Evolutionary conservation across 441 rosid genomes (phyloP).

Genomic region (Brassica hybrid): DNA sequence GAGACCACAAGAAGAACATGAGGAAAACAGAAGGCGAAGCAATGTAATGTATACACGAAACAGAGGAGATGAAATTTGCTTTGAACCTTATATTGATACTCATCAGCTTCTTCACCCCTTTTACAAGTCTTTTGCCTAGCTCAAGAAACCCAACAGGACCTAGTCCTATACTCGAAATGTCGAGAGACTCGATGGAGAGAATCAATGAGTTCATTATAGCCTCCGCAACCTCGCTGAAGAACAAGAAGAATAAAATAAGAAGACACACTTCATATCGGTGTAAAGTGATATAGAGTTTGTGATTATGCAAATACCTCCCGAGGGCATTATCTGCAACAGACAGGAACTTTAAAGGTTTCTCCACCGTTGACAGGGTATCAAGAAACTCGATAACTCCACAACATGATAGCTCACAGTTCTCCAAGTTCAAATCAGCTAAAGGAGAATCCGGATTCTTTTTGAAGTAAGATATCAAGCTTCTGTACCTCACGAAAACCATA

Average conservation of each 20-base stretch:
- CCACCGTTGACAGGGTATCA: conserved; percentile 54
- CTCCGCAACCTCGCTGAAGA: conserved; percentile 66
- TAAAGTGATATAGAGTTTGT: not conserved
- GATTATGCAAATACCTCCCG: conserved; percentile 56
- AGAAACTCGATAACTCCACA: conserved; percentile 67
- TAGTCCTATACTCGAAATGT: conserved; percentile 79
- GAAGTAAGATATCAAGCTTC: conserved; percentile 74
- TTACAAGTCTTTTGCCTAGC: conserved; percentile 47
- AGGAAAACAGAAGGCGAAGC: conserved; percentile 6
- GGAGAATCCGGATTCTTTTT: conserved; percentile 54
- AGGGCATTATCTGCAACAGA: conserved; percentile 84
- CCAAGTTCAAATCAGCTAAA: conserved; percentile 69
- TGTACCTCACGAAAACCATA: conserved; percentile 45
- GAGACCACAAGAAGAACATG: conserved; percentile 18
- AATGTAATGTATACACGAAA: not conserved
- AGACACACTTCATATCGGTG: conserved; percentile 25
- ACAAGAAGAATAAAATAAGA: conserved; percentile 31
- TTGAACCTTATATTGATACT: conserved; percentile 75
- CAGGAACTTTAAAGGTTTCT: conserved; percentile 58
- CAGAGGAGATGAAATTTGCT: conserved; percentile 31
- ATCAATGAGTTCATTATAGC: conserved; percentile 58
- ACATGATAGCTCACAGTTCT: conserved; percentile 75
- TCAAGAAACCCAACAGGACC: conserved; percentile 76
- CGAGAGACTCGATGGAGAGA: conserved; percentile 55
- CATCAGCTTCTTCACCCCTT: conserved; percentile 52